phyloP scores from a whole-genome alignment of 1,139 yeast species.

The Suhomyces kunorum region DNA sequence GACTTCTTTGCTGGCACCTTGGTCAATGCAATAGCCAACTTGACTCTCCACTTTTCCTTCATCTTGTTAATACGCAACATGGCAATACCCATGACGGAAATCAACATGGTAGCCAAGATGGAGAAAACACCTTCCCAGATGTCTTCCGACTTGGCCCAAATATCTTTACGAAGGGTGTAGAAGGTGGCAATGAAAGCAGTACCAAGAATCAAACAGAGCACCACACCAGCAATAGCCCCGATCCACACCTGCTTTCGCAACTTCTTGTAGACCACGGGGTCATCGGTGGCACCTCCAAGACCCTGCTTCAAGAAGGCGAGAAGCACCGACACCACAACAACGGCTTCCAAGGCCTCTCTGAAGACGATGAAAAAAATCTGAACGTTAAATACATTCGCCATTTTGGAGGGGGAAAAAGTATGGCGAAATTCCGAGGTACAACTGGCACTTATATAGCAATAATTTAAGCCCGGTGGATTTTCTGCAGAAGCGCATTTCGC shows the following conservation, averaged over 20 bases:
- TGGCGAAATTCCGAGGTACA: background rate
- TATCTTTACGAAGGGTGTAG: conserved; percentile 25
- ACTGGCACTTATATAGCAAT: too few species aligned
- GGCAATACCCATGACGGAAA: conserved; percentile 32
- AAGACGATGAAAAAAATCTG: conserved; percentile 80
- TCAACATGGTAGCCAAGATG: conserved; percentile 27
- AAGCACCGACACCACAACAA: conserved; percentile 84
- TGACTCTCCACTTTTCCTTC: conserved; percentile 54
- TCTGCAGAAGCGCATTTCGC: background rate
- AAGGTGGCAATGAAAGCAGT: conserved; percentile 28
- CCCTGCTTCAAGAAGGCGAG: conserved; percentile 89
- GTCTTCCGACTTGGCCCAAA: conserved; percentile 27
- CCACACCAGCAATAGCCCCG: conserved; percentile 27
- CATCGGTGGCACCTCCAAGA: conserved; percentile 55
- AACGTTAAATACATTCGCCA: conserved; percentile 52
- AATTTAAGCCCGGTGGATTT: too few species aligned
- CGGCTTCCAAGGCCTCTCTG: conserved; percentile 89
- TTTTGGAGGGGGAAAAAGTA: conserved; percentile 15
- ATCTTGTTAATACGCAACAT: conserved; percentile 35
- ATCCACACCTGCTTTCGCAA: conserved; percentile 41
- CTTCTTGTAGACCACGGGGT: conserved; percentile 56
- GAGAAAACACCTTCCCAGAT: conserved; percentile 33
- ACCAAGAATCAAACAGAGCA: conserved; percentile 27
- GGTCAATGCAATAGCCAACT: conserved; percentile 42
- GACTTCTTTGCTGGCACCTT: conserved; percentile 17